Base-by-base conservation (phyloP, 176 grass and related monocot species). In the Puya raimondii region DNA sequence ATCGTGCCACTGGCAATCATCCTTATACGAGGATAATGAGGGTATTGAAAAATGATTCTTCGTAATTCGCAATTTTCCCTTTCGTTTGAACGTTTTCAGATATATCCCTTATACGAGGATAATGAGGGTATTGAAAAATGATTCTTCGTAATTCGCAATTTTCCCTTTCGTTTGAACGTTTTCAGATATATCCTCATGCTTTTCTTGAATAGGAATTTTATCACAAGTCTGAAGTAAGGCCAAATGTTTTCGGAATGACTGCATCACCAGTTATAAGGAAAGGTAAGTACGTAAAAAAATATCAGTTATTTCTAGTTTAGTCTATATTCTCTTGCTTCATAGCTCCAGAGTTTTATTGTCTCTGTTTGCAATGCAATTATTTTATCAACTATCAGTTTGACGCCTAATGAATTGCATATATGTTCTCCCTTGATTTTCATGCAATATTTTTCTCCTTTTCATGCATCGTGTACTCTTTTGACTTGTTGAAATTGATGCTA, bases 21-120 rank as follows among this genome's bases (percentile, higher is more conserved):
- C 88, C 92, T 47, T 96, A 96, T 64, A 76, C 76, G 47, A 87
- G 72, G 68, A 89, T 96, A 83, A 96, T 96, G 92, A 92, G 80
- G 92, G 92, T 96, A 89, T 74, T 76, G 0, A 58, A 49, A 50
- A 79, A 70, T 18, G 51, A 75, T 9, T 66, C 0, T 14, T 53
- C 26, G 49, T 73, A 51, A 50, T 65, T 52, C 73, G 12, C 12
- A 17, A 64, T 47, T 58, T 76, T 57, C 18, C 15, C 26, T 74
- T 72, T 73, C 67, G 58, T 15, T 65, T 4, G 4, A 27, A 26
- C 49, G 0, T 11, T 65, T 23, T 17, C 29, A 14, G 27, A 27
- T 52, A 52, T 26, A 61, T 8, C 33, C 14, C n/a, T n/a, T n/a
- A n/a, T n/a, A n/a, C n/a, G n/a, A n/a, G 72, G 68, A 89, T 96